Conservation (phyloP, 176 grass and related monocot species). For the Carex parvula region DNA sequence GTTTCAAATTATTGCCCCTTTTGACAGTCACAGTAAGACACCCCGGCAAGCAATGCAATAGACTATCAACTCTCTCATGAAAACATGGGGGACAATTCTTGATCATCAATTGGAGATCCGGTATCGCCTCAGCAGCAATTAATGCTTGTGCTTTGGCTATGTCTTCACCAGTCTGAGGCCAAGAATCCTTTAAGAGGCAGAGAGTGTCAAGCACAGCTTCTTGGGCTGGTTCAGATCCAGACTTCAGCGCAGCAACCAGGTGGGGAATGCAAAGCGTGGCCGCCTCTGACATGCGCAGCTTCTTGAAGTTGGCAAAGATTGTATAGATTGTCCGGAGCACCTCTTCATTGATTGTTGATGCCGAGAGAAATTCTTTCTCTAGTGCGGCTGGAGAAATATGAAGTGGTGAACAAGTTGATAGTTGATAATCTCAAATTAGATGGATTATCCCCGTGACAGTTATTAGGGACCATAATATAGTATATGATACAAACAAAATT, state of each 20-base stretch:
- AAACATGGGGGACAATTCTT: slow-evolving; percentile 93
- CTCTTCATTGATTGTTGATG: slow-evolving; percentile 78
- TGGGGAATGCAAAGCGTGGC: slow-evolving; percentile 93
- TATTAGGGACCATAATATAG: neutral
- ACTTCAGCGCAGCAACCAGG: slow-evolving; percentile 70
- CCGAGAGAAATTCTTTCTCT: slow-evolving; percentile 75
- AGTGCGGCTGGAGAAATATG: slow-evolving; percentile 54
- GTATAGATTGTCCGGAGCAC: slow-evolving; percentile 79
- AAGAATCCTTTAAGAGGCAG: slow-evolving; percentile 91
- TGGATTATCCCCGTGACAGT: neutral
- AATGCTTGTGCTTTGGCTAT: slow-evolving; percentile 87
- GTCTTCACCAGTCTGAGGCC: slow-evolving; percentile 89
- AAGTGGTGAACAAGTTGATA: slow-evolving; percentile 27
- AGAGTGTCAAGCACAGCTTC: slow-evolving; percentile 85
- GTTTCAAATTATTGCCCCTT: slow-evolving; percentile 92
- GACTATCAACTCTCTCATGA: slow-evolving; percentile 84
- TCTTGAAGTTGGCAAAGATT: slow-evolving; percentile 90
- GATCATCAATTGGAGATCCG: slow-evolving; percentile 79
- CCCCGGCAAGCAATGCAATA: slow-evolving; percentile 87
- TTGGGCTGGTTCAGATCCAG: slow-evolving; percentile 73
- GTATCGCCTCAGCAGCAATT: slow-evolving; percentile 90
- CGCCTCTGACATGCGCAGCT: slow-evolving; percentile 78
- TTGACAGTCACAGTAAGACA: slow-evolving; percentile 88
- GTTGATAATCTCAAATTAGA: slow-evolving; percentile 12
- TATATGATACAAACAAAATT: neutral